phyloP scores from a whole-genome alignment of 2,329 filamentous ascomycete species.

The Alternaria dauci region DNA sequence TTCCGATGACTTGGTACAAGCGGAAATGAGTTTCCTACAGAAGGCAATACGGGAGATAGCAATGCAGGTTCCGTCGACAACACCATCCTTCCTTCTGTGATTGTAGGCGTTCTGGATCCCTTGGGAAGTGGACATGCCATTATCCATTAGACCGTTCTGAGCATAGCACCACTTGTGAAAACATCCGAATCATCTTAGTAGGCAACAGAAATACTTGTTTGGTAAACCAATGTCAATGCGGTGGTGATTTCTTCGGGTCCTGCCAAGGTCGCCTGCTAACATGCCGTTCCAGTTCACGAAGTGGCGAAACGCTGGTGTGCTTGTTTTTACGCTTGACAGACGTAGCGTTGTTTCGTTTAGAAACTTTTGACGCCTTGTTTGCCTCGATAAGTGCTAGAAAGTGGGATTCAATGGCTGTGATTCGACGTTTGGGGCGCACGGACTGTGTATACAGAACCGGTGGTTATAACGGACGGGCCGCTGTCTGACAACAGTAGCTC shows the following conservation, averaged over 20 bases:
- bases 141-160: constrained; percentile 3
- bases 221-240: not conserved
- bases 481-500: not conserved
- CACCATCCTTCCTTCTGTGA: constrained; percentile 1
- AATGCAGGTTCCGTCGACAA: not conserved
- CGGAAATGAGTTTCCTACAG: not conserved
- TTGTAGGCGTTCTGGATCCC: not conserved
- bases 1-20: not conserved
- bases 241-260: not conserved
- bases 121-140: not conserved
- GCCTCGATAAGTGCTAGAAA: not conserved
- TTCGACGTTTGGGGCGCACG: not conserved
- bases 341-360: constrained; percentile 4
- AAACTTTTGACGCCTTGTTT: not conserved
- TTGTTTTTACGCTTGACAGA: not conserved
- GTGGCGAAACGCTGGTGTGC: constrained; percentile 3
- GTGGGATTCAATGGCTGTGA: not conserved
- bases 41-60: not conserved
- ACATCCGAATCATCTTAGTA: not conserved
- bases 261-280: not conserved
- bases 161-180: not conserved
- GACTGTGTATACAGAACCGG: constrained; percentile 1
- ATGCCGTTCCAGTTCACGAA: not conserved
- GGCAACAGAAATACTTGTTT: not conserved
- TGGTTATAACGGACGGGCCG: constrained; percentile 5